phyloP scores from a whole-genome alignment of 768 basidiomycete species.

The Rhizopogon vesiculosus region DNA sequence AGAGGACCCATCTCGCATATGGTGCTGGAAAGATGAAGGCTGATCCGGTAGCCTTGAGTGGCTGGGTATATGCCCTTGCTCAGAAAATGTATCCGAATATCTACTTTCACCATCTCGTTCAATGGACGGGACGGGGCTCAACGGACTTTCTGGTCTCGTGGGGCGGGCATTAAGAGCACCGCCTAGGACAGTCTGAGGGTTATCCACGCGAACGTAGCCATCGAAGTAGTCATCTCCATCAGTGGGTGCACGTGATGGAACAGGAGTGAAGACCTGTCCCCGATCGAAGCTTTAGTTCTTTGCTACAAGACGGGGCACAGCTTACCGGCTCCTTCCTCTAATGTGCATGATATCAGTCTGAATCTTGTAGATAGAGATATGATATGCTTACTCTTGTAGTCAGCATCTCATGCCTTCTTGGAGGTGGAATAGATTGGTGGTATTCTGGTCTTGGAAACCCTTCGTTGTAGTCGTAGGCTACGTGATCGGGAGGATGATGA shows the following conservation, averaged over 20 bases:
- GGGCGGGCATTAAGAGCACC: slow-evolving; percentile 28
- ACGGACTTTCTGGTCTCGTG: slow-evolving; percentile 13
- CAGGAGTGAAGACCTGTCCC: slow-evolving; percentile 25
- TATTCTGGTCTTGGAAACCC: slow-evolving; percentile 24
- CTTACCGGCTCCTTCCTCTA: slow-evolving; percentile 30
- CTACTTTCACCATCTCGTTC: slow-evolving; percentile 10
- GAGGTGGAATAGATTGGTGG: slow-evolving; percentile 9
- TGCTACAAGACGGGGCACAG: not conserved
- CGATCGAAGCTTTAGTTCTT: slow-evolving; percentile 5
- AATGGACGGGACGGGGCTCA: slow-evolving; percentile 16
- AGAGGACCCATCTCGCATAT: slow-evolving; percentile 6
- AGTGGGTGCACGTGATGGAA: slow-evolving; percentile 28
- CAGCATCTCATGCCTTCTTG: slow-evolving; percentile 15
- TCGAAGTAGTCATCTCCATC: slow-evolving; percentile 28
- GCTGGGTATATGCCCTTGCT: slow-evolving; percentile 18
- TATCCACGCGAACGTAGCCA: slow-evolving; percentile 27
- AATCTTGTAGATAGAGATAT: not conserved
- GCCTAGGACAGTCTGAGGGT: slow-evolving; percentile 26
- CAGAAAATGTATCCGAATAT: slow-evolving; percentile 17
- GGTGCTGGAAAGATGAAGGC: slow-evolving; percentile 5
- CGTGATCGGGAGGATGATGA: slow-evolving; percentile 18
- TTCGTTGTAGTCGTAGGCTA: slow-evolving; percentile 23
- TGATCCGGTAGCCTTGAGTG: slow-evolving; percentile 20
- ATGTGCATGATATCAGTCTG: not conserved
- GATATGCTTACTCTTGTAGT: not conserved